Evolutionary conservation across 2,329 filamentous ascomycete genomes (phyloP), one percentile per base, ranked within the genome.

Genomic region (Pezicula rhizophila): DNA sequence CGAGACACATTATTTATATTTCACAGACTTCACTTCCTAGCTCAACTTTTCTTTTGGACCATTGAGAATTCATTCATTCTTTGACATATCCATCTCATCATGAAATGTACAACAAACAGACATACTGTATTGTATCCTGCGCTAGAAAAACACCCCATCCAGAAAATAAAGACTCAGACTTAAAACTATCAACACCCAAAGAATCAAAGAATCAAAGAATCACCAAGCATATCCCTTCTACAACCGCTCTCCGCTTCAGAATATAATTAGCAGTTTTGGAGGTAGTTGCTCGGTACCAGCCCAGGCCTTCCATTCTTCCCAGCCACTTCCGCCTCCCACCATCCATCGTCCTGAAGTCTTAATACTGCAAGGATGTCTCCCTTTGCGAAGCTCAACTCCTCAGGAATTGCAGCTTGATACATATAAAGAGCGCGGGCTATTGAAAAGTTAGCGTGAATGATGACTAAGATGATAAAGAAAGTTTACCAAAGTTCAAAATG

Each of bases 311-410:
- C 68, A 50, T 75, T 78, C 54, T 77, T 76, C 20, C 84, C 84
- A 41, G 91, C 87, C 37, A 96, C 81, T 67, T 96, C 92, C 11
- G 95, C 95, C 71, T 99, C 93, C 93, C 95, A 99, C 93, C 93
- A 99, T 17, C 93, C 93, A 64, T 99, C 93, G 65, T 99, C 93
- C 69, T 99, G 93, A 61, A 95, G 82, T 52, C 91, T 79, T 42
- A 96, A 74, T 12, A 99, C 84, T 2, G 92, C 89, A 12, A 99
- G 75, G 51, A 92, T 82, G 64, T 99, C 95, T 42, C 91, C 91
- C 72, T 99, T 99, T 42, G 77, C 76, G 67, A 99, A 99, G 12
- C 87, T 86, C 17, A 99, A 73, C 69, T 99, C 95, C 65, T 97
- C 93, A 0, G 92, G 89, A 50, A 99, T 99, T 18, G 90, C 92